Conservation (phyloP, 1,139 yeast genomes). For the Eremothecium cymbalariae region DNA sequence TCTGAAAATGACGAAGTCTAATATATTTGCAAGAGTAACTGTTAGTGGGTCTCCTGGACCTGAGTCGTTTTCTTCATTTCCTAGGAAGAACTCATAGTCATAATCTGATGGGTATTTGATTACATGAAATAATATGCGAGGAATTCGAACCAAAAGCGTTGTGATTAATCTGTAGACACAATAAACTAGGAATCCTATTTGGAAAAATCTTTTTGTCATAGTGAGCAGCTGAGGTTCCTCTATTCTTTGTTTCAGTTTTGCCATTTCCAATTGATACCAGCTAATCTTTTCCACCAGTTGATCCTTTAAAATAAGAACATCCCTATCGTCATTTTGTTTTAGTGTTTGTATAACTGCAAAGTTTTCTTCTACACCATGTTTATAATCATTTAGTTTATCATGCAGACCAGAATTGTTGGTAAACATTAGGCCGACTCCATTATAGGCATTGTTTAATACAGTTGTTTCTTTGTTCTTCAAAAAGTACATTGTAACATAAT, state of each 20-base stretch:
- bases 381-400: slow-evolving; percentile 17
- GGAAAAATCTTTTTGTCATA: slow-evolving; percentile 18
- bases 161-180: slow-evolving; percentile 25
- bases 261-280: slow-evolving; percentile 24
- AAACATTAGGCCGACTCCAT: background rate
- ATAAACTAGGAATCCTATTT: slow-evolving; percentile 23
- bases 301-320: slow-evolving; percentile 12
- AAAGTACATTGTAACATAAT: slow-evolving; percentile 31
- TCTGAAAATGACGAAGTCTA: slow-evolving; percentile 28
- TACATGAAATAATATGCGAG: slow-evolving; percentile 20
- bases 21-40: slow-evolving; percentile 50
- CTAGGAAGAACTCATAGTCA: slow-evolving; percentile 15
- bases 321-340: slow-evolving; percentile 13
- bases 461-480: slow-evolving; percentile 9
- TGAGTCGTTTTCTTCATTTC: slow-evolving; percentile 5
- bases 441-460: slow-evolving; percentile 4
- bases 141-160: slow-evolving; percentile 23
- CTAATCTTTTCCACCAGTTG: slow-evolving; percentile 24
- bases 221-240: slow-evolving; percentile 17
- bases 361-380: slow-evolving; percentile 16
- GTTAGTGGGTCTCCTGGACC: slow-evolving; percentile 49
- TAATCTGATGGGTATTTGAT: slow-evolving; percentile 18
- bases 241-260: slow-evolving; percentile 17
- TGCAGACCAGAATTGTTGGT: slow-evolving; percentile 23
- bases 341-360: slow-evolving; percentile 14